phyloP scores from a whole-genome alignment of 805 yeast species.

The Pichia rugopelliculosa region DNA sequence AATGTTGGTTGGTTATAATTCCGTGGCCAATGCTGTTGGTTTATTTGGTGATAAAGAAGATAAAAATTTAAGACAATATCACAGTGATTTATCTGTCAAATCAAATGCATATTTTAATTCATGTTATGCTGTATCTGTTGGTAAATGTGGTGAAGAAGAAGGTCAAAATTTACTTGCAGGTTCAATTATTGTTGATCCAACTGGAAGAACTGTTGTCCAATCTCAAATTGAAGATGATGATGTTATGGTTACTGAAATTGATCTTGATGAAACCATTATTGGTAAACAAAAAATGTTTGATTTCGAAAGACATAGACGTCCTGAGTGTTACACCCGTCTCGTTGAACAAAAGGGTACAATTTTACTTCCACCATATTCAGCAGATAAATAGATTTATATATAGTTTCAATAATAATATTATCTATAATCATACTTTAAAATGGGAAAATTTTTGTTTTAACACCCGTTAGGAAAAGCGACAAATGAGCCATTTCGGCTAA shows the following conservation, averaged over 20 bases:
- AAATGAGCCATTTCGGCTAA: too few species aligned
- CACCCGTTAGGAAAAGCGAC: too few species aligned
- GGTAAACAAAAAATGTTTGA: slow-evolving; percentile 33
- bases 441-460: too few species aligned
- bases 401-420: background rate
- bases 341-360: slow-evolving; percentile 25
- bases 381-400: background rate
- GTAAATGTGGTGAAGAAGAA: slow-evolving; percentile 32
- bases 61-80: slow-evolving; percentile 26
- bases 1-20: slow-evolving; percentile 32
- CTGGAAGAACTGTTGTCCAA: slow-evolving; percentile 29
- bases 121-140: slow-evolving; percentile 30
- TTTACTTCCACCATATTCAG: slow-evolving; percentile 7
- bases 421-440: too few species aligned
- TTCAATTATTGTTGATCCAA: slow-evolving; percentile 31
- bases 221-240: slow-evolving; percentile 18
- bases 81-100: slow-evolving; percentile 29
- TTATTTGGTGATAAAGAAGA: slow-evolving; percentile 28
- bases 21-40: slow-evolving; percentile 30
- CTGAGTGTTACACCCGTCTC: slow-evolving; percentile 27
- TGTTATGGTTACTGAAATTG: slow-evolving; percentile 28
- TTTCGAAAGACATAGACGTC: slow-evolving; percentile 32
- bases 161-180: slow-evolving; percentile 31
- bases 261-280: slow-evolving; percentile 29
- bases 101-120: slow-evolving; percentile 31